Evolutionary conservation across 2,329 filamentous ascomycete species (phyloP), one percentile per base, ranked within the genome.

Genomic region (Fusarium abutilonis): DNA sequence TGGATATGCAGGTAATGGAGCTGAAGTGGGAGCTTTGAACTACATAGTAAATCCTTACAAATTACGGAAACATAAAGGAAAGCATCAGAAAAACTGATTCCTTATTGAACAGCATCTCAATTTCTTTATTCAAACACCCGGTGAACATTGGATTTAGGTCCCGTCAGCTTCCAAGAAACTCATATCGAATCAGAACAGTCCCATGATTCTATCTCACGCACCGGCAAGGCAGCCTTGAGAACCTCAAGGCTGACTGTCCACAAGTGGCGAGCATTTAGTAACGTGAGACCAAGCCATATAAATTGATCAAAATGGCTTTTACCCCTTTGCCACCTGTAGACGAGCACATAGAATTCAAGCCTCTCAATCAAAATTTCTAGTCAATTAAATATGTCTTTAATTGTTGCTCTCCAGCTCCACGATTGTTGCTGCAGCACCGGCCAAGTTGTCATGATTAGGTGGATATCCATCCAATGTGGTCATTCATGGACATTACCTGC

Each of bases 1-100:
- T 64, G 60, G 60, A 52, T 64, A 64, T 64, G 60, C 60, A 64
- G 56, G 60, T 64, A 57, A 64, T 32, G 17, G 43, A 48, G 31
- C 43, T 60, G 43, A 36, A 60, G 60, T 45, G 60, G 56, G 23
- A 52, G 40, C 23, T 29, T 35, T 32, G 47, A 45, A 34, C 29
- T 26, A 32, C n/a, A n/a, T n/a, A n/a, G n/a, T n/a, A n/a, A 31
- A 32, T 6, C 21, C 21, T 23, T 23, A 19, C 9, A 34, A 52
- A 28, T 23, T 23, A 26, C 31, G 17, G 4, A 43, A 29, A 7
- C 8, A 29, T 17, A 13, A 41, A 42, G 41, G 46, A 13, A 17
- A 56, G 31, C 31, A 34, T 14, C 31, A 6, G 14, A 3, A 44
- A 34, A 7, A 10, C 28, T 11, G 38, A 13, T 42, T 45, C 34